Base-by-base conservation (phyloP, 306 rosid species). In the Argentina anserina region DNA sequence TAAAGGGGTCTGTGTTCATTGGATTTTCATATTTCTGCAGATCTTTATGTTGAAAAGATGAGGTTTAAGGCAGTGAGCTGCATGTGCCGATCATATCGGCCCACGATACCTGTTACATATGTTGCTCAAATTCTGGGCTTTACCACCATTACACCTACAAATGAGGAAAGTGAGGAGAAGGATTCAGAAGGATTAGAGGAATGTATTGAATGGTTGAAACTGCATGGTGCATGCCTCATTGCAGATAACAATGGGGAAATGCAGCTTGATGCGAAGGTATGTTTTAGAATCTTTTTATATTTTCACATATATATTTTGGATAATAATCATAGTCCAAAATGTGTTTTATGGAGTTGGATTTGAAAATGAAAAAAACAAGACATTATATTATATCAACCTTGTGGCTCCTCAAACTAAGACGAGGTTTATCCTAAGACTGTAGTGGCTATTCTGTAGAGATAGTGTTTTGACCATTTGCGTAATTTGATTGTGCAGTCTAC, bases 81-180 rank as follows among this genome's bases (percentile, higher is more conserved):
- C 89, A 95, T 95, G 85, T 89, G 93, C 79, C 93, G 97, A 77
- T 90, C 99, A 2, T 91, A 91, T 86, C 99, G 99, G 31, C 99
- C 99, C 20, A 84, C 90, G 4, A 68, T 91, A 70, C 92, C 93
- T 25, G 92, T 95, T 81, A 76, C 96, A 46, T 95, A 90, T 50
- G 31, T 95, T 42, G 87, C 91, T 80, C 96, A 83, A 80, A 86
- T 95, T 78, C 87, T 95, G 79, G 96, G 99, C 67, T 95, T 95
- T 73, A 75, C 86, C 71, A 56, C 70, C 45, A 42, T 53, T 12
- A 31, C 74, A 52, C 69, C 77, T 56, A 67, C 70, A 73, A 82
- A 70, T 59, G 93, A 86, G 73, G 90, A 43, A 67, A 80, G 65
- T 21, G 81, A 81, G 7, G 92, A 82, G 78, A 84, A 80, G 83